Evolutionary conservation across 2,329 filamentous ascomycete genomes (phyloP).

Genomic region (Trichoderma cornu-damae): DNA sequence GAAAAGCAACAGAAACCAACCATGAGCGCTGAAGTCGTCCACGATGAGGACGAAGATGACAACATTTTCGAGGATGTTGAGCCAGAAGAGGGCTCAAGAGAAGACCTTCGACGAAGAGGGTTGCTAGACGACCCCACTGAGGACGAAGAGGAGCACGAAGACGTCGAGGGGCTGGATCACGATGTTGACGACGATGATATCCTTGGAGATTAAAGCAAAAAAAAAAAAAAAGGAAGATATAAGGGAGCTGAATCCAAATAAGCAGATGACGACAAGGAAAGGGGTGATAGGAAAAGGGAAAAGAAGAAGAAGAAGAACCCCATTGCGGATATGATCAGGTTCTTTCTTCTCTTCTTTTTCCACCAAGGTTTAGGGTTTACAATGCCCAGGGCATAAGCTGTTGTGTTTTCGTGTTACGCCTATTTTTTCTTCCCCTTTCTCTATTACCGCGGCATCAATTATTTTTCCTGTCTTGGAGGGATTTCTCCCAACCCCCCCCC

Average conservation of each 20-base stretch:
- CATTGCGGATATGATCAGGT: constrained; percentile 1
- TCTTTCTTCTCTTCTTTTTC: background rate
- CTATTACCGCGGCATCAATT: background rate
- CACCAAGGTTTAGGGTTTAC: background rate
- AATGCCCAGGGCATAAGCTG: constrained; percentile 10
- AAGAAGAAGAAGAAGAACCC: background rate
- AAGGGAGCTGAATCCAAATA: constrained; percentile 18
- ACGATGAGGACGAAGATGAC: constrained; percentile 38
- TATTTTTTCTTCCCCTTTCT: background rate
- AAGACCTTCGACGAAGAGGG: constrained; percentile 52
- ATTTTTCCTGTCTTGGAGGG: background rate
- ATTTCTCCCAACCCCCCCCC: no score
- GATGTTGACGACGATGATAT: constrained; percentile 43
- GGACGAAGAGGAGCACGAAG: constrained; percentile 24
- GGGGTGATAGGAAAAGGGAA: background rate
- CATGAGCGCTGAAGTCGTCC: constrained; percentile 43
- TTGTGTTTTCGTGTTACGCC: constrained; percentile 1
- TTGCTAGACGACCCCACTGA: constrained; percentile 45
- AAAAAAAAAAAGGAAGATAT: constrained; percentile 16
- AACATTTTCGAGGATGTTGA: constrained; percentile 45
- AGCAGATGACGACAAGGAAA: background rate
- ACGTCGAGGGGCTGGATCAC: constrained; percentile 29
- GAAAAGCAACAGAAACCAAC: constrained; percentile 32
- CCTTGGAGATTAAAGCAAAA: constrained; percentile 40
- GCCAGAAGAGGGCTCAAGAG: constrained; percentile 54